These are phyloP conservation scores for Taxillus chinensis DNA, from an alignment of 164 flowering plant genomes.

Conservation along the genomic window DNA sequence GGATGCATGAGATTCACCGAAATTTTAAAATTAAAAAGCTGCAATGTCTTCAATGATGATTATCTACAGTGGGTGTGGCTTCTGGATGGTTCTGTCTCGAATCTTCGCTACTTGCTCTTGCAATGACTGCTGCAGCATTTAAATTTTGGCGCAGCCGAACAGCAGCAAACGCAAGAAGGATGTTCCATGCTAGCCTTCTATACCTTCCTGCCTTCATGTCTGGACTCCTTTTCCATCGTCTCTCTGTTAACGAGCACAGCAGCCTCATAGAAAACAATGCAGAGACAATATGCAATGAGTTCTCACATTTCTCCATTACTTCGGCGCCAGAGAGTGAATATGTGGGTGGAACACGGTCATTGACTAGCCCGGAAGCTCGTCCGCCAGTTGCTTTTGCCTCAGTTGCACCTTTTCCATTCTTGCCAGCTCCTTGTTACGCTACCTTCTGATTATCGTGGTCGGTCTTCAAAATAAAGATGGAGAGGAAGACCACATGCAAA, in stretches of 20 bases:
- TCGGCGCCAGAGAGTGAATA: conserved; percentile 11
- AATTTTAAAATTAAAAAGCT: too few relatives aligned
- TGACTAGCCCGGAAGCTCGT: conserved; percentile 17
- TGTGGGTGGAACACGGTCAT: conserved; percentile 2
- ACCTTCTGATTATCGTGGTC: neutral
- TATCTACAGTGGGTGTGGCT: conserved; percentile 67
- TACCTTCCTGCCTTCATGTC: conserved; percentile 91
- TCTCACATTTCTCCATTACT: conserved; percentile 11
- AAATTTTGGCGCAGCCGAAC: conserved; percentile 62
- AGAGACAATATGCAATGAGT: conserved; percentile 1
- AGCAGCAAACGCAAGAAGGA: conserved; percentile 50
- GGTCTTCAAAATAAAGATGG: too few relatives aligned
- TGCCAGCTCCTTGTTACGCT: conserved; percentile 59
- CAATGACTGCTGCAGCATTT: conserved; percentile 57
- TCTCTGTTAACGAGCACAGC: conserved; percentile 27
- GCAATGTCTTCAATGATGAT: neutral
- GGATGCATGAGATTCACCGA: too few relatives aligned
- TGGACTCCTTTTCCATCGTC: conserved; percentile 71
- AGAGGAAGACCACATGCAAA: too few relatives aligned
- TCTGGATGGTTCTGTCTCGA: conserved; percentile 84
- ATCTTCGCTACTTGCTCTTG: conserved; percentile 58
- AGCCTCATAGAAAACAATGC: conserved; percentile 11
- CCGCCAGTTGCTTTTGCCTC: conserved; percentile 87
- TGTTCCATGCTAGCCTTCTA: conserved; percentile 91
- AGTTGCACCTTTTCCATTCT: conserved; percentile 80